A percentile compares a stretch with the other conserved stretches of the same genome.
phyloP scores from a whole-genome alignment of 169 alveolate genomes.

The Eimeria tenella region DNA sequence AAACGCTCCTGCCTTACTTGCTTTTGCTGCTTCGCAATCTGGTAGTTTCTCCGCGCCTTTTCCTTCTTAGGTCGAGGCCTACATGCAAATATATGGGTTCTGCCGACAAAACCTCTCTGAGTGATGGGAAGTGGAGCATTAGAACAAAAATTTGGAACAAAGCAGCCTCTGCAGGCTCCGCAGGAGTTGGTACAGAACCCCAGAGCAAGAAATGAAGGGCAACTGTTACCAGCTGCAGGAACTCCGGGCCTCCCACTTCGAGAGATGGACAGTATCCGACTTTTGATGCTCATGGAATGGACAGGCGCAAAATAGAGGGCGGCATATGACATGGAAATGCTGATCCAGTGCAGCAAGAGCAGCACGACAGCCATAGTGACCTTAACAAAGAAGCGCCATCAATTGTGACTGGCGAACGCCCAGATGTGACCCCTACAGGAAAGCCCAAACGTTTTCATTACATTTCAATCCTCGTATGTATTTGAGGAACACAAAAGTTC shows the following conservation, averaged over 20 bases:
- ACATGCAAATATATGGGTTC: slow-evolving; percentile 23
- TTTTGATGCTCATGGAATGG: neutral
- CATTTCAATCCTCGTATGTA: neutral
- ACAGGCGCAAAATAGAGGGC: neutral
- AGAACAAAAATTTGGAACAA: too few relatives aligned
- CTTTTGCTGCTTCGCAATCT: slow-evolving; percentile 39
- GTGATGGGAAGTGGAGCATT: too few relatives aligned
- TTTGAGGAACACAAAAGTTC: too few relatives aligned
- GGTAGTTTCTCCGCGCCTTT: slow-evolving; percentile 38
- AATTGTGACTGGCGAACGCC: neutral
- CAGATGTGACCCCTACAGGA: too few relatives aligned
- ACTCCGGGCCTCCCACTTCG: too few relatives aligned
- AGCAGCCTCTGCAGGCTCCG: too few relatives aligned
- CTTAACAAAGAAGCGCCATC: neutral
- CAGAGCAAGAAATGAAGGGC: too few relatives aligned
- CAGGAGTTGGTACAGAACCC: too few relatives aligned
- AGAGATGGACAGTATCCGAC: neutral
- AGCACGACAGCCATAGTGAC: slow-evolving; percentile 53
- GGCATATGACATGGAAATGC: slow-evolving; percentile 4
- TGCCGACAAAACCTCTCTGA: neutral
- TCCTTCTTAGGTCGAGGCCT: slow-evolving; percentile 68
- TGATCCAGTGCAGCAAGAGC: slow-evolving; percentile 56
- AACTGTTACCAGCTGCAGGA: too few relatives aligned
- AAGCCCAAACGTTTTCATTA: neutral
- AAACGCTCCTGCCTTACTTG: slow-evolving; percentile 32